These are phyloP conservation scores for Fennellomyces sp. DNA, from an alignment of 371 early-diverging fungal species.

Conservation along the genomic window DNA sequence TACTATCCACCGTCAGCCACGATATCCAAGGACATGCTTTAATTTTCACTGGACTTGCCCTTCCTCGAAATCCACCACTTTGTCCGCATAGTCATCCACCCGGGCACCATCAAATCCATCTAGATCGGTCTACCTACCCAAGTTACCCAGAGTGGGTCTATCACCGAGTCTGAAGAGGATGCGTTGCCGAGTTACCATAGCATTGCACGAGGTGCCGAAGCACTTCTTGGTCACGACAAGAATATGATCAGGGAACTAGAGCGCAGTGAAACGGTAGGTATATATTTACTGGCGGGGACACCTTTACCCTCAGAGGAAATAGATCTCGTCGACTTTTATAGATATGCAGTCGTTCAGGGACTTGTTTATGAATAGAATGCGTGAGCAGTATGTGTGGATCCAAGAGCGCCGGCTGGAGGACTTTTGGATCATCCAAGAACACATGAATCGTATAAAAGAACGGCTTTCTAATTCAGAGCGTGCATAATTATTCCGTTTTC, in stretches of 20 bases:
- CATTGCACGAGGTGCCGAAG: slow-evolving; percentile 26
- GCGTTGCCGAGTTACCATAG: slow-evolving; percentile 27
- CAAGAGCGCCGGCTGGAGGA: slow-evolving; percentile 12
- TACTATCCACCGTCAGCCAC: slow-evolving; percentile 9
- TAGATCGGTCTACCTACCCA: slow-evolving; percentile 33
- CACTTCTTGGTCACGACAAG: slow-evolving; percentile 25
- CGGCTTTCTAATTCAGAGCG: too few relatives aligned
- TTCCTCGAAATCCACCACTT: slow-evolving; percentile 31
- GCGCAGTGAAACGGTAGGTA: background rate
- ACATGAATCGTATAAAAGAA: too few relatives aligned
- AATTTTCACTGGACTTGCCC: slow-evolving; percentile 36
- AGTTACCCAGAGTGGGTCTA: slow-evolving; percentile 11
- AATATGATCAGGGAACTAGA: slow-evolving; percentile 8
- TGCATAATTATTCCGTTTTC: too few relatives aligned
- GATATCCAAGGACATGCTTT: slow-evolving; percentile 10
- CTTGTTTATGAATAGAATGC: too few relatives aligned
- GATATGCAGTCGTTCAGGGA: too few relatives aligned
- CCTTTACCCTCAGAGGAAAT: slow-evolving; percentile 2
- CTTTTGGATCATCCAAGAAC: slow-evolving; percentile 7
- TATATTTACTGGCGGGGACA: too few relatives aligned
- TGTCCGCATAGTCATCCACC: slow-evolving; percentile 23
- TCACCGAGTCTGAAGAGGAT: slow-evolving; percentile 8
- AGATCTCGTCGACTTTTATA: too few relatives aligned
- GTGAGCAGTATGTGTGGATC: background rate
- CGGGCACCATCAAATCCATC: slow-evolving; percentile 22